Evolutionary conservation across 495 filamentous ascomycete genomes (phyloP), one percentile per base, ranked within the genome.

Genomic region (Xylaria cubensis): DNA sequence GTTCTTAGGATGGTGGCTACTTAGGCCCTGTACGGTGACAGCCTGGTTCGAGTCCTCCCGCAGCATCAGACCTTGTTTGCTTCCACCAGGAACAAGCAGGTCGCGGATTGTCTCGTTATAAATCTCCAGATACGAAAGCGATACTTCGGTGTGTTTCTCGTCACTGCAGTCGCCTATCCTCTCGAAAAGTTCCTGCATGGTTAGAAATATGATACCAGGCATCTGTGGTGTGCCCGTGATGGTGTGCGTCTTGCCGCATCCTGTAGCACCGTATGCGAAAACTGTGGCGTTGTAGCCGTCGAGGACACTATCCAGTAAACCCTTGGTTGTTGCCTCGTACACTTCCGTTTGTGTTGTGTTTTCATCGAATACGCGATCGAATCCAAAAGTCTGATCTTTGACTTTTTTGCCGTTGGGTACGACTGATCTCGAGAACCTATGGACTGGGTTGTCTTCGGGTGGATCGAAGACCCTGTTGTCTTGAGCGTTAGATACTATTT

Each of bases 91-190:
- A 24, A 97, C 91, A 13, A 99, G 88, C 74, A 99, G 83, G 81
- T 99, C 96, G 51, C 96, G 92, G 72, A 99, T 99, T 0, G 95
- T 98, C 81, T 99, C 96, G 78, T 99, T 99, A 85, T 99, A 99
- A 59, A 99, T 99, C 79, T 99, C 96, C 19, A 99, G 88, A 80
- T 98, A 99, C 0, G 95, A 98, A 13, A 99, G 90, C 0, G 94
- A 94, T 44, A 99, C 81, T 76, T 98, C 94, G 21, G 94, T 95
- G 19, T 90, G 85, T 78, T 98, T 98, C 70, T 98, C 94, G 64
- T 89, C 88, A 50, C 89, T 90, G 50, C 92, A 83, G 50, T 98
- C 97, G n/a, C 87, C 83, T 72, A 99, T 98, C 76, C 93, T 91
- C 81, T 98, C 95, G 76, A 97, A 99, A 3, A 99, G 85, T 80